Evolutionary conservation across 2,329 filamentous ascomycete species (phyloP).

Genomic region (Diaporthe nobilis): DNA sequence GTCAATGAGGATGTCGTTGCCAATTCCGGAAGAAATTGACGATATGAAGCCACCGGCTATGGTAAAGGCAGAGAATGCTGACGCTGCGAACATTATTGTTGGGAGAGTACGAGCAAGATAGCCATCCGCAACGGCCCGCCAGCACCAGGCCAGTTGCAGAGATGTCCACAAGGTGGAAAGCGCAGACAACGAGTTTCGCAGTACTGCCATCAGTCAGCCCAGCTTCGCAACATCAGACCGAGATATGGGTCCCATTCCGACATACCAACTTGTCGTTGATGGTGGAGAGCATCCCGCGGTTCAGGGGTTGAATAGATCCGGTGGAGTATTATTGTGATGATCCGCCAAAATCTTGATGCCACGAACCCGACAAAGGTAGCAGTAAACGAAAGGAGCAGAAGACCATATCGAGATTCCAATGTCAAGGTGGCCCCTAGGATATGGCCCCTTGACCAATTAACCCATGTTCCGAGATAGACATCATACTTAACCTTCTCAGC

Average conservation of each 20-base stretch:
- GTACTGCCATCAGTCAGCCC: not conserved
- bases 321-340: slow-evolving; percentile 45
- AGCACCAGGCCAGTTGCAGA: not conserved
- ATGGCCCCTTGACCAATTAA: no score
- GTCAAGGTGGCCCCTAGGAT: no score
- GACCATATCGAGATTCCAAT: not conserved
- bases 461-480: no score
- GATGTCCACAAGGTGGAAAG: not conserved
- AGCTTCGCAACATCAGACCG: no score
- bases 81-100: not conserved
- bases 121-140: not conserved
- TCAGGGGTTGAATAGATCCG: slow-evolving; percentile 40
- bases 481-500: no score
- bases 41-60: slow-evolving; percentile 31
- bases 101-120: not conserved
- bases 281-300: slow-evolving; percentile 46
- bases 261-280: slow-evolving; percentile 46
- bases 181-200: slow-evolving; percentile 4
- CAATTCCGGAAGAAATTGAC: not conserved
- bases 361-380: slow-evolving; percentile 40
- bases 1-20: slow-evolving; percentile 33
- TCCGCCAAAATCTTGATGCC: slow-evolving; percentile 44
- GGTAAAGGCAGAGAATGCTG: slow-evolving; percentile 6
- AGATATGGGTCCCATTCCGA: no score
- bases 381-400: not conserved